Base-by-base conservation (phyloP, 768 basidiomycete species). In the Plicaturopsis crispa region DNA sequence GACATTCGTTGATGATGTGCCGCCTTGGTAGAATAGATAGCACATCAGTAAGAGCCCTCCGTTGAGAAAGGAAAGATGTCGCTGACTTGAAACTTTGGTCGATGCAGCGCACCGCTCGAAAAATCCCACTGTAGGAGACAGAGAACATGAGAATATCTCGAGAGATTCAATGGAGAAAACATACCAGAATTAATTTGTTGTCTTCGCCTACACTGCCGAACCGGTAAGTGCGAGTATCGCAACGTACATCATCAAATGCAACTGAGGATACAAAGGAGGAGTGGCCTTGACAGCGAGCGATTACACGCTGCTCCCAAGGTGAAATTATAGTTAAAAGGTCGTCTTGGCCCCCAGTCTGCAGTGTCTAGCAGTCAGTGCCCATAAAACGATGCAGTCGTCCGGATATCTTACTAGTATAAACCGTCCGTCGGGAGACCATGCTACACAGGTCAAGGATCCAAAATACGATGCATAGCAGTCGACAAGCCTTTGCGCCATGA, bases 141-240 rank as follows among this genome's bases (percentile, higher is more conserved):
- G 26, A 40, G 60, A 31, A 48, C 26, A 16, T n/a, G n/a, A n/a
- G n/a, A n/a, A n/a, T n/a, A n/a, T n/a, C n/a, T n/a, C n/a, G n/a
- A n/a, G n/a, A n/a, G n/a, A n/a, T n/a, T n/a, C n/a, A n/a, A n/a
- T n/a, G n/a, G 12, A 19, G 24, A 18, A 36, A 14, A 57, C 76
- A 38, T 54, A 92, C 92, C 47, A 98, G 54, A 31, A 96, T 85
- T 4, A 99, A 53, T 55, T 93, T 93, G 55, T 93, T 96, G 51
- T 99, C 96, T 57, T 98, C 94, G 13, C 92, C 96, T 3, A 97
- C 90, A 51, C 89, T 93, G 2, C 85, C 91, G 51, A 99, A 97
- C 6, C 94, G 75, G 53, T 97, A 94, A 30, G 90, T 89, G 23
- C 92, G 72, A 20, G 84, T 84, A 48, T 93, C 89, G 48, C 88